These are phyloP conservation scores for Xylariales sp. DNA, from an alignment of 2,329 filamentous ascomycete species.

Conservation along the genomic window DNA sequence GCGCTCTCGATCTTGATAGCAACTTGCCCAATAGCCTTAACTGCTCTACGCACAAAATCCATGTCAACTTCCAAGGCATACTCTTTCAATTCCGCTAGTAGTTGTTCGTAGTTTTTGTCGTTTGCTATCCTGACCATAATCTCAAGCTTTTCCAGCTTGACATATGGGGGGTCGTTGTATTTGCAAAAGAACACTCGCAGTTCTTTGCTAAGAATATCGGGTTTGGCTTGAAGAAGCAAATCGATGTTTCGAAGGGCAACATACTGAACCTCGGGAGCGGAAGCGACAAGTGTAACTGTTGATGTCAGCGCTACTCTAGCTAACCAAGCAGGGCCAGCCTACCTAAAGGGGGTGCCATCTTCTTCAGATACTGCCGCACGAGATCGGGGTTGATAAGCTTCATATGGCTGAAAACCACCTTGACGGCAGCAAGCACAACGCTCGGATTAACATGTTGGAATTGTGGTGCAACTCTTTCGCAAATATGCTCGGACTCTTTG, in stretches of 20 bases:
- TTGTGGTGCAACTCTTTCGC: conserved; percentile 93
- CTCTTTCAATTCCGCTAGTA: conserved; percentile 94
- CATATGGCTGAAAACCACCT: conserved; percentile 98
- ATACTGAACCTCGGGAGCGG: conserved; percentile 96
- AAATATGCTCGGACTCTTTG: conserved; percentile 98
- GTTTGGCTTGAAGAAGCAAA: conserved; percentile 92
- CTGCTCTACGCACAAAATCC: conserved; percentile 95
- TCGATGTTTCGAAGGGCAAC: conserved; percentile 97
- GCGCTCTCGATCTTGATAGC: conserved; percentile 98
- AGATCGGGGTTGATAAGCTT: conserved; percentile 81
- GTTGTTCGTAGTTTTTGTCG: conserved; percentile 93
- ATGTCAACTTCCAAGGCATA: conserved; percentile 99
- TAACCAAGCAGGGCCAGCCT: conserved; percentile 47
- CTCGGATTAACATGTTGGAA: conserved; percentile 99
- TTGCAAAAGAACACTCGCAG: conserved; percentile 99
- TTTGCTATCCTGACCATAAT: conserved; percentile 99
- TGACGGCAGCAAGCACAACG: conserved; percentile 96
- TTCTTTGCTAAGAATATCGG: conserved; percentile 96
- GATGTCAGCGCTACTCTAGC: conserved; percentile 34
- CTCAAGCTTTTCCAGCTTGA: conserved; percentile 97
- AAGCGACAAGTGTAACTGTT: conserved; percentile 91
- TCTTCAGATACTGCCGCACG: conserved; percentile 89
- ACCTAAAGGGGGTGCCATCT: conserved; percentile 97
- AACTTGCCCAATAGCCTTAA: conserved; percentile 96
- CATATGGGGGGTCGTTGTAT: conserved; percentile 97